phyloP scores from a whole-genome alignment of 169 alveolate species.

The Plasmodium adleri region DNA sequence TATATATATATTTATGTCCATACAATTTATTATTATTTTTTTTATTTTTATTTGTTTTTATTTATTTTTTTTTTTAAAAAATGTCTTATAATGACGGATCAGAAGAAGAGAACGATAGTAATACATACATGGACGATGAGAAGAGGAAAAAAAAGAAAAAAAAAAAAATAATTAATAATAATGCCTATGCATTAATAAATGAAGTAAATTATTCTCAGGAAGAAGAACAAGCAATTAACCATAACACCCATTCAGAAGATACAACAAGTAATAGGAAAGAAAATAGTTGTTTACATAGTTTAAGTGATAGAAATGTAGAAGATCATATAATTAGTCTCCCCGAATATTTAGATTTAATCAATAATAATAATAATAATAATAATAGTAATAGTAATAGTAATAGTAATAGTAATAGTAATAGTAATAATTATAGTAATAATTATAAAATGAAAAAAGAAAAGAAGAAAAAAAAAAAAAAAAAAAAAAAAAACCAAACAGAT shows the following conservation, averaged over 20 bases:
- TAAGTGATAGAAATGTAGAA: not conserved
- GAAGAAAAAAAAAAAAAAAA: no score
- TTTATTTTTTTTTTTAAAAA: not conserved
- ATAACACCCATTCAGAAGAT: not conserved
- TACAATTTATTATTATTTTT: no score
- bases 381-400: no score
- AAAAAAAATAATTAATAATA: slow-evolving; percentile 1
- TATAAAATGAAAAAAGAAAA: no score
- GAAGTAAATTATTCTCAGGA: slow-evolving; percentile 17
- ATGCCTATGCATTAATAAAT: slow-evolving; percentile 6
- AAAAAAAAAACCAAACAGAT: no score
- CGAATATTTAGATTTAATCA: no score
- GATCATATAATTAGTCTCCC: no score
- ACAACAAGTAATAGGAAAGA: not conserved
- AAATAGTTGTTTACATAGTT: not conserved
- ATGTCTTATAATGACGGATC: slow-evolving; percentile 1
- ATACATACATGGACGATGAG: not conserved
- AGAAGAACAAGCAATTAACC: not conserved
- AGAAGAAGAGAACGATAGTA: slow-evolving; percentile 3
- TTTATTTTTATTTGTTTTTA: not conserved
- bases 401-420: no score
- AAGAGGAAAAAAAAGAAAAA: slow-evolving; percentile 38
- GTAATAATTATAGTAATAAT: no score
- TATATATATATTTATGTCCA: no score
- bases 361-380: no score